Percentiles rank a stretch among this genome's conserved stretches.
Conservation (phyloP, 2,329 filamentous ascomycete genomes). For the Fusarium incarnatum region DNA sequence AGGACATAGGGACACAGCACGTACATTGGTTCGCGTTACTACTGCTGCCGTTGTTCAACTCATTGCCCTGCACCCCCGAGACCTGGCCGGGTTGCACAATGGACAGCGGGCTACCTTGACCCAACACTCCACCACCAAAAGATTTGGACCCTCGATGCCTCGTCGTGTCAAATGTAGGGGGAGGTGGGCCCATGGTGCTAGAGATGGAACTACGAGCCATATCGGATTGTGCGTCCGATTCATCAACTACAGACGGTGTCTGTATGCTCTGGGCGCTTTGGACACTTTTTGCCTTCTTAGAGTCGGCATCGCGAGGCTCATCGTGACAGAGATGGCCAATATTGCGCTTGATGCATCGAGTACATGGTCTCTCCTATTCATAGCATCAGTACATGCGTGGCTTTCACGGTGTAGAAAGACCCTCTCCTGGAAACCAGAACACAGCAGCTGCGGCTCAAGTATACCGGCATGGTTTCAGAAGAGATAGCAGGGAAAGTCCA, state of each 20-base stretch:
- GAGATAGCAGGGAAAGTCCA: conserved; percentile 41
- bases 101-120: conserved; percentile 68
- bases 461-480: conserved; percentile 19
- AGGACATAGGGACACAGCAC: conserved; percentile 55
- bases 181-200: conserved; percentile 65
- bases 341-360: conserved; percentile 96
- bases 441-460: conserved; percentile 25
- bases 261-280: conserved; percentile 58
- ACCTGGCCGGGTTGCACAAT: conserved; percentile 78
- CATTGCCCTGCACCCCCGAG: conserved; percentile 73
- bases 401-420: conserved; percentile 19
- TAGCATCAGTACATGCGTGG: conserved; percentile 44
- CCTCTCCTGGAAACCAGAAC: conserved; percentile 12
- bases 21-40: conserved; percentile 81
- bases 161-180: conserved; percentile 57
- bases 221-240: conserved; percentile 66
- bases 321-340: conserved; percentile 99
- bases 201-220: conserved; percentile 66
- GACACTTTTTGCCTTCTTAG: conserved; percentile 80
- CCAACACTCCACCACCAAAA: conserved; percentile 58
- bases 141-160: conserved; percentile 56
- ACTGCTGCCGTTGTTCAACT: conserved; percentile 63
- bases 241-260: conserved; percentile 66
- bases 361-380: conserved; percentile 89
- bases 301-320: conserved; percentile 86